Evolutionary conservation across 257 asterid species (phyloP).

Genomic region (Ligustrum vulgare): DNA sequence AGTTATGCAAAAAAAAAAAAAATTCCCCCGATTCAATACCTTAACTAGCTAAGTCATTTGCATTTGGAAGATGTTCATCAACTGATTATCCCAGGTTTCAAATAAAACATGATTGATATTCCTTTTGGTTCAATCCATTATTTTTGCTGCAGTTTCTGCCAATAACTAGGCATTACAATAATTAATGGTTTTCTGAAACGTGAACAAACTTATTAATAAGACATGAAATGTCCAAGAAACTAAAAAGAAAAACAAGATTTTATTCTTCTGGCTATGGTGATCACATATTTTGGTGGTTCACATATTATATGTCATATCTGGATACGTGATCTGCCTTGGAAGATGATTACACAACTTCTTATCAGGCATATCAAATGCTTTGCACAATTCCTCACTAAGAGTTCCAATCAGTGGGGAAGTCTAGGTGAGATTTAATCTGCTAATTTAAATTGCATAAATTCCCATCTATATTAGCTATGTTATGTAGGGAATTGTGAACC

Average conservation of each 20-base stretch:
- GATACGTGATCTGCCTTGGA: constrained; percentile 66
- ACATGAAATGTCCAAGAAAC: background rate
- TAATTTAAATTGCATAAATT: too few relatives aligned
- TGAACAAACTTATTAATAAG: background rate
- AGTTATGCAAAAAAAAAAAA: too few relatives aligned
- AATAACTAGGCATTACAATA: background rate
- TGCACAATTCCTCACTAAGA: constrained; percentile 60
- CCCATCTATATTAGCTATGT: too few relatives aligned
- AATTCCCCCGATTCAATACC: too few relatives aligned
- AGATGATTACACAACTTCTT: constrained; percentile 53
- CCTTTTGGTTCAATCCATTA: too few relatives aligned
- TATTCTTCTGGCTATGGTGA: background rate
- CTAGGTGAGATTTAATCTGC: too few relatives aligned
- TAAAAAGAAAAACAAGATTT: background rate
- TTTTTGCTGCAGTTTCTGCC: background rate
- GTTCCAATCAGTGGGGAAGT: too few relatives aligned
- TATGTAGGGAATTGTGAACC: too few relatives aligned
- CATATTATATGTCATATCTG: constrained; percentile 58
- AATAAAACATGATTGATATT: too few relatives aligned
- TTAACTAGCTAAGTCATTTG: background rate
- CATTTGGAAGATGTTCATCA: background rate
- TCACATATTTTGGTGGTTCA: background rate
- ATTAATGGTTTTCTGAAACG: background rate
- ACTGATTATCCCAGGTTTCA: too few relatives aligned
- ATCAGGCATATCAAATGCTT: constrained; percentile 48